Evolutionary conservation across 371 early-diverging fungal genomes (phyloP).

Genomic region (Mucor piriformis): DNA sequence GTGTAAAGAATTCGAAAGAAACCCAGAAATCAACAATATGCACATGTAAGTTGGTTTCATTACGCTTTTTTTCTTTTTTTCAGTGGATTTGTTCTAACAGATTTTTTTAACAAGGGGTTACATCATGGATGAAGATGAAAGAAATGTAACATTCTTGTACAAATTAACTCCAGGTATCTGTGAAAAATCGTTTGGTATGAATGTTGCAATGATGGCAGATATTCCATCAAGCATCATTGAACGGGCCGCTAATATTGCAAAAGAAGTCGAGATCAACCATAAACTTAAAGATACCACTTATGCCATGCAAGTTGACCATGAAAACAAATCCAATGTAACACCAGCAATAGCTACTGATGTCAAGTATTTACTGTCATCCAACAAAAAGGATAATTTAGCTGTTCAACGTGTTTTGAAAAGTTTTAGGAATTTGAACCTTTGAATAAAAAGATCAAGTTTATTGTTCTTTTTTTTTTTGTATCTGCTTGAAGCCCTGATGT

Average conservation of each 20-base stretch:
- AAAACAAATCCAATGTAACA: not conserved
- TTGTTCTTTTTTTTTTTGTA: too few relatives aligned
- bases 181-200: conserved; percentile 84
- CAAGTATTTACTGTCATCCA: conserved; percentile 5
- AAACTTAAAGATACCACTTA: conserved; percentile 44
- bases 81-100: not conserved
- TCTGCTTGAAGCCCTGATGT: too few relatives aligned
- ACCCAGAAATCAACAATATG: conserved; percentile 63
- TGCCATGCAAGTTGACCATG: not conserved
- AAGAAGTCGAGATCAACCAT: conserved; percentile 66
- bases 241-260: conserved; percentile 73
- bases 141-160: conserved; percentile 96
- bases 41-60: conserved; percentile 55
- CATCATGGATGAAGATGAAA: conserved; percentile 77
- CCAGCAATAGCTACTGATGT: conserved; percentile 26
- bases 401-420: conserved; percentile 14
- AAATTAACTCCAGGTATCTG: conserved; percentile 87
- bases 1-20: conserved; percentile 79
- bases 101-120: conserved; percentile 64
- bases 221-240: conserved; percentile 69
- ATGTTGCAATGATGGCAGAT: conserved; percentile 96
- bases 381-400: not conserved
- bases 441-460: too few relatives aligned
- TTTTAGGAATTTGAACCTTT: conserved; percentile 10
- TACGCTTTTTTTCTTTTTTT: not conserved